Conservation (phyloP, 1,139 yeast genomes). For the Magnusiomyces paraingens region DNA sequence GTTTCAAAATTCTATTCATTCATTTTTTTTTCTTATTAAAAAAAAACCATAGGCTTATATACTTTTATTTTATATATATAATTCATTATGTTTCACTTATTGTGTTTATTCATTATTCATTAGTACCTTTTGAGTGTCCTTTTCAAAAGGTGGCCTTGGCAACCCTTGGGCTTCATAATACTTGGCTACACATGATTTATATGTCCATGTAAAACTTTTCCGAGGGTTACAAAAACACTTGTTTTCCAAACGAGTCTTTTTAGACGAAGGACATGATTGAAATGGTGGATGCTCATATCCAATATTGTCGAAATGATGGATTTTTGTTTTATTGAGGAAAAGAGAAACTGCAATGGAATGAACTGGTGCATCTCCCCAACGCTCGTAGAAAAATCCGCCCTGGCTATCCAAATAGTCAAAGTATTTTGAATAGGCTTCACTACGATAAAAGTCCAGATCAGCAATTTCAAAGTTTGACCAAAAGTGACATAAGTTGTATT, state of each 20-base stretch:
- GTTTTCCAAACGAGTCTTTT: constrained; percentile 34
- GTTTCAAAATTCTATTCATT: too few relatives aligned
- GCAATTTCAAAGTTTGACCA: constrained; percentile 96
- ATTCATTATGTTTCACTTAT: too few relatives aligned
- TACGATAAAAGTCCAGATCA: constrained; percentile 69
- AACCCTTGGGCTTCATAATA: constrained; percentile 40
- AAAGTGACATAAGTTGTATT: constrained; percentile 83
- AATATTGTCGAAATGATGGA: constrained; percentile 86
- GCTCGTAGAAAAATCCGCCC: constrained; percentile 78
- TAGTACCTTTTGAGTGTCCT: too few relatives aligned
- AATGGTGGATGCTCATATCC: constrained; percentile 85
- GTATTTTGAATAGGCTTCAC: constrained; percentile 59
- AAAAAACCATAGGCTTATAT: too few relatives aligned
- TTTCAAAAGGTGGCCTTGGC: too few relatives aligned
- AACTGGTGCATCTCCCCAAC: constrained; percentile 99
- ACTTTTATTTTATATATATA: too few relatives aligned
- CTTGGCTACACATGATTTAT: constrained; percentile 65
- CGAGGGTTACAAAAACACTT: constrained; percentile 67
- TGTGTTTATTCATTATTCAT: too few relatives aligned
- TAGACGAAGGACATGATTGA: constrained; percentile 60
- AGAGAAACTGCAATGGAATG: constrained; percentile 73
- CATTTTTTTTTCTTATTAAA: too few relatives aligned
- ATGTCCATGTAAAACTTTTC: constrained; percentile 68
- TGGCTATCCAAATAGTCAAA: constrained; percentile 61
- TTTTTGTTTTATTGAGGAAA: constrained; percentile 57